A percentile compares a stretch with the other conserved stretches of the same genome.
These are phyloP conservation scores for Iberis pinnata DNA, from an alignment of 345 rosid genomes.

Conservation along the genomic window DNA sequence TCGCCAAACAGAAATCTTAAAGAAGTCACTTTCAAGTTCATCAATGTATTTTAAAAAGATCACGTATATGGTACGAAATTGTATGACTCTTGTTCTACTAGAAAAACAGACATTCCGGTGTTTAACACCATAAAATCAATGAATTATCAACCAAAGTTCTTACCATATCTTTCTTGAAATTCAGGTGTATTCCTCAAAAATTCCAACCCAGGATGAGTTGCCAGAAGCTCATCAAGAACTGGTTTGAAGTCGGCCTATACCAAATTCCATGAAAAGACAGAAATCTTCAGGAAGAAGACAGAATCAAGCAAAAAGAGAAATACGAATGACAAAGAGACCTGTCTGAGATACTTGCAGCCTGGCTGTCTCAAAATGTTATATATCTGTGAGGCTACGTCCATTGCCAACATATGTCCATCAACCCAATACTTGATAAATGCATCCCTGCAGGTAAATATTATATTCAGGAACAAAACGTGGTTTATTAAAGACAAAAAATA, in stretches of 20 bases:
- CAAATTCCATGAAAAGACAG: constrained; percentile 16
- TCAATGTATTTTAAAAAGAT: background rate
- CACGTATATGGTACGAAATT: background rate
- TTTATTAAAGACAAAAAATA: background rate
- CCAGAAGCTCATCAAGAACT: constrained; percentile 68
- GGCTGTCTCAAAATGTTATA: constrained; percentile 69
- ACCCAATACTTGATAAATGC: constrained; percentile 70
- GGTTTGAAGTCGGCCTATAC: constrained; percentile 84
- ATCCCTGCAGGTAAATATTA: constrained; percentile 41
- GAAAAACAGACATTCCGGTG: background rate
- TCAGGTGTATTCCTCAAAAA: constrained; percentile 70
- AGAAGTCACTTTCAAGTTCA: background rate
- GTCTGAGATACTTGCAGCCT: constrained; percentile 54
- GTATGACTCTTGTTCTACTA: background rate
- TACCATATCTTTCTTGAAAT: constrained; percentile 91
- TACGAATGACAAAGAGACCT: constrained; percentile 40
- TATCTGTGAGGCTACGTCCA: constrained; percentile 62
- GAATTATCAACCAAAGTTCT: constrained; percentile 7
- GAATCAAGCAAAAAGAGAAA: constrained; percentile 4
- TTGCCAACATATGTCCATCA: constrained; percentile 54
- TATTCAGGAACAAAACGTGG: constrained; percentile 12
- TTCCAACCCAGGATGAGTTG: constrained; percentile 81
- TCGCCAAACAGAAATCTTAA: background rate
- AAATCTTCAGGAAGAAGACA: constrained; percentile 12
- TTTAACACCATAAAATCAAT: constrained; percentile 7